These are phyloP conservation scores for Nothophoma quercina DNA, from an alignment of 2,329 filamentous ascomycete genomes.

Conservation along the genomic window DNA sequence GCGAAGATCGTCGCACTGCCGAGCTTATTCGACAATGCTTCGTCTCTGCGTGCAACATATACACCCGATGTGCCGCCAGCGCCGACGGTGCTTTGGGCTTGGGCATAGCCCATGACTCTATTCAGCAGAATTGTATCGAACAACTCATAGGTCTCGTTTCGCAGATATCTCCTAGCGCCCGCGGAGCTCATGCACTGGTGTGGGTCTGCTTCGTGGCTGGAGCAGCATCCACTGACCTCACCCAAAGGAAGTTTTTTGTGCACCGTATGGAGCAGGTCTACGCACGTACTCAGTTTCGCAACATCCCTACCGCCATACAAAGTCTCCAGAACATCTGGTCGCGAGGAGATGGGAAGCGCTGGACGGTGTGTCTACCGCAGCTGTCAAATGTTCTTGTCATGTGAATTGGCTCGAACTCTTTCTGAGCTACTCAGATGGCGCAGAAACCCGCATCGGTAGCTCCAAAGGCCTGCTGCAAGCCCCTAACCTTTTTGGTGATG, in stretches of 20 bases:
- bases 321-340: conserved; percentile 24
- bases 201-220: conserved; percentile 33
- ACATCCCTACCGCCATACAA: conserved; percentile 26
- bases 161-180: conserved; percentile 15
- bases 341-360: conserved; percentile 11
- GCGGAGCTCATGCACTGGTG: conserved; percentile 27
- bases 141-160: conserved; percentile 19
- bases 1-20: conserved; percentile 16
- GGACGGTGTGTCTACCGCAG: conserved; percentile 20
- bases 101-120: not conserved
- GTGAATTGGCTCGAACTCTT: too few species aligned
- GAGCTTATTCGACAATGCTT: conserved; percentile 25
- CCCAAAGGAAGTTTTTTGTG: conserved; percentile 24
- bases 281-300: conserved; percentile 25
- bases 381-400: conserved; percentile 26
- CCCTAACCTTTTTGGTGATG: too few species aligned
- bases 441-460: too few species aligned
- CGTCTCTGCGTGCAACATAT: conserved; percentile 22
- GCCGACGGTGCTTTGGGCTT: not conserved
- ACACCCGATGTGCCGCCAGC: conserved; percentile 20
- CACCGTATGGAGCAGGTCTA: conserved; percentile 25
- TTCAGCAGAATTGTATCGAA: conserved; percentile 14
- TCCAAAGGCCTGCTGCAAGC: too few species aligned
- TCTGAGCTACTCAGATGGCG: too few species aligned
- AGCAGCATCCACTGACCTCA: conserved; percentile 21